These are phyloP conservation scores for Diplodia mutila DNA, from an alignment of 2,329 filamentous ascomycete genomes.

Conservation along the genomic window DNA sequence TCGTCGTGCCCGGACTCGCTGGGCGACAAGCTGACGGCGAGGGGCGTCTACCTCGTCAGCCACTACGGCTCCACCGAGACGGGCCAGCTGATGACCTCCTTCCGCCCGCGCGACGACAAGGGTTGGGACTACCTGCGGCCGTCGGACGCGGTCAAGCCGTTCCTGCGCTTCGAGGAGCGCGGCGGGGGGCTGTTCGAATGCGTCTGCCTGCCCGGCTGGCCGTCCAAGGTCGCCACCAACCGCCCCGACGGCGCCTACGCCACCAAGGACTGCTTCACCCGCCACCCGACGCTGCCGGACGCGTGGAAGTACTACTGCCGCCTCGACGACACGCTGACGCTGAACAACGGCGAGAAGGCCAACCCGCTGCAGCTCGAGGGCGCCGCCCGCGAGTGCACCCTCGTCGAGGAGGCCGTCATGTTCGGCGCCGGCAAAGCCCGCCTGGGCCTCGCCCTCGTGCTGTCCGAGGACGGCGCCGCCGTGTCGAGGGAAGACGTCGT, in stretches of 20 bases:
- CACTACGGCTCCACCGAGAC: constrained; percentile 67
- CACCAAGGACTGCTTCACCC: constrained; percentile 48
- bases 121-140: constrained; percentile 64
- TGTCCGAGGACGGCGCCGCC: constrained; percentile 48
- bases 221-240: constrained; percentile 52
- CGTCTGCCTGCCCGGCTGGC: constrained; percentile 38
- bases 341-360: constrained; percentile 57
- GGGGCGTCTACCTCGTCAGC: constrained; percentile 59
- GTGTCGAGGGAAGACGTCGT: constrained; percentile 53
- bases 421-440: constrained; percentile 60
- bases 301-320: constrained; percentile 55
- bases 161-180: constrained; percentile 41
- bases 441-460: constrained; percentile 59
- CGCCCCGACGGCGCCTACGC: constrained; percentile 31
- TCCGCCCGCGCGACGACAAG: constrained; percentile 56
- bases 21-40: constrained; percentile 57
- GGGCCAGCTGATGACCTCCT: constrained; percentile 65
- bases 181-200: constrained; percentile 44
- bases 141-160: constrained; percentile 45
- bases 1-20: constrained; percentile 63
- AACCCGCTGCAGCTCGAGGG: constrained; percentile 58
- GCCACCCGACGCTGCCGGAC: constrained; percentile 47
- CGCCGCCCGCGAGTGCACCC: constrained; percentile 55
- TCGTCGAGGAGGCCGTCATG: constrained; percentile 61
- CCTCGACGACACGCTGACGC: constrained; percentile 53